phyloP scores from a whole-genome alignment of 305 asterid genomes.

The Solanum hybrid region DNA sequence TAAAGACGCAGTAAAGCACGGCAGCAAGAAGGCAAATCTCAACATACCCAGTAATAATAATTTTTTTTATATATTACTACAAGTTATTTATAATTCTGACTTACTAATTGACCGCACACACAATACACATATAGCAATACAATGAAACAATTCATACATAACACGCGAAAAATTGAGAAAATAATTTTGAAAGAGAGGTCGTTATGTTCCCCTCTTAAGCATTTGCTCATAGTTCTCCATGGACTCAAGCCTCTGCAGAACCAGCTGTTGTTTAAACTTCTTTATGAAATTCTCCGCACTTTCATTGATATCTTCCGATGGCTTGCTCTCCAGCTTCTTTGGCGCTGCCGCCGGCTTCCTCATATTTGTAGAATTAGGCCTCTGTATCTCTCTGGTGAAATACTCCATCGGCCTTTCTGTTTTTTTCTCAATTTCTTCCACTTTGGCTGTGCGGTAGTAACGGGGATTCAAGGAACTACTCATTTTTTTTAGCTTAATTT shows the following conservation, averaged over 20 bases:
- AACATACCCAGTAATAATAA: background rate
- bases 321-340: slow-evolving; percentile 29
- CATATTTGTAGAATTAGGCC: background rate
- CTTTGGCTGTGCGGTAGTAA: background rate
- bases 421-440: background rate
- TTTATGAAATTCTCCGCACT: slow-evolving; percentile 71
- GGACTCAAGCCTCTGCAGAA: slow-evolving; percentile 67
- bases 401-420: background rate
- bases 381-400: background rate
- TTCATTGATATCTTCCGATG: slow-evolving; percentile 43
- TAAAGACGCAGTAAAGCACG: background rate
- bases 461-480: background rate
- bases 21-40: background rate
- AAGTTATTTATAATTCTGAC: background rate
- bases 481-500: background rate
- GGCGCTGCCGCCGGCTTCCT: background rate
- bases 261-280: slow-evolving; percentile 51
- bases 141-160: background rate
- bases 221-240: slow-evolving; percentile 63
- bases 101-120: background rate
- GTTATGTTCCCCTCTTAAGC: slow-evolving; percentile 64
- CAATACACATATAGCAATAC: background rate
- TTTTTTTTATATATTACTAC: background rate
- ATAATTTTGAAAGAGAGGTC: background rate
- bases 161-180: background rate